Evolutionary conservation across 192 early-diverging fungal species (phyloP).

Genomic region (Umbelopsis isabellina): DNA sequence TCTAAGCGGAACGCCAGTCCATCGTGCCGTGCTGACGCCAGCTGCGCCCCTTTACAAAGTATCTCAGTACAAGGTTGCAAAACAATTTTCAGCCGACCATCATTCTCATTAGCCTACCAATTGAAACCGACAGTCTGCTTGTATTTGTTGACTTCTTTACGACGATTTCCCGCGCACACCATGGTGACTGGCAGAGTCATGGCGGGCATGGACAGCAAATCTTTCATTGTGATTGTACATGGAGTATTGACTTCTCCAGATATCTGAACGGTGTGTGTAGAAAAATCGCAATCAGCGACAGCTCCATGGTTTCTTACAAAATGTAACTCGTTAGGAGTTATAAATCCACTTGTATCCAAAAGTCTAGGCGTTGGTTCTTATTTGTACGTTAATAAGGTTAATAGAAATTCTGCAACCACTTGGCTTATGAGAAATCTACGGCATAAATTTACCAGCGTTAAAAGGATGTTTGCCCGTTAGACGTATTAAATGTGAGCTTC

Average conservation of each 20-base stretch:
- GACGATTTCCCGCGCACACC: constrained; percentile 67
- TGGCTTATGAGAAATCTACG: not conserved
- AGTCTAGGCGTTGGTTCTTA: constrained; percentile 49
- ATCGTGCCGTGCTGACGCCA: constrained; percentile 55
- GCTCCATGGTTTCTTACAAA: constrained; percentile 75
- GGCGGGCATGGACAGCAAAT: constrained; percentile 47
- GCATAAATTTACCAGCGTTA: constrained; percentile 35
- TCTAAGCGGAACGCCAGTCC: constrained; percentile 61
- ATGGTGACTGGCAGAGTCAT: constrained; percentile 59
- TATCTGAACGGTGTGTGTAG: constrained; percentile 46
- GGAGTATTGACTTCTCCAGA: constrained; percentile 48
- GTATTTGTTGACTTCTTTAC: constrained; percentile 72
- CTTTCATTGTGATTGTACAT: constrained; percentile 55
- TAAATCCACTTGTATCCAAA: constrained; percentile 50
- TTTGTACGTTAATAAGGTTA: not conserved
- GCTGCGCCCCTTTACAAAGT: not conserved
- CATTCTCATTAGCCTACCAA: constrained; percentile 49
- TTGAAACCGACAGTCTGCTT: constrained; percentile 65
- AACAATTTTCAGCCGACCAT: not conserved
- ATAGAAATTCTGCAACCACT: not conserved
- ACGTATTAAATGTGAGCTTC: constrained; percentile 51
- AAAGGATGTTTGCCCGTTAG: constrained; percentile 65
- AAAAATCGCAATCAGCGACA: constrained; percentile 57
- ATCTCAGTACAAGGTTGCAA: too few relatives aligned
- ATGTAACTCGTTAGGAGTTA: constrained; percentile 64